Conservation (phyloP, 257 asterid genomes). For the Echites panduratus region DNA sequence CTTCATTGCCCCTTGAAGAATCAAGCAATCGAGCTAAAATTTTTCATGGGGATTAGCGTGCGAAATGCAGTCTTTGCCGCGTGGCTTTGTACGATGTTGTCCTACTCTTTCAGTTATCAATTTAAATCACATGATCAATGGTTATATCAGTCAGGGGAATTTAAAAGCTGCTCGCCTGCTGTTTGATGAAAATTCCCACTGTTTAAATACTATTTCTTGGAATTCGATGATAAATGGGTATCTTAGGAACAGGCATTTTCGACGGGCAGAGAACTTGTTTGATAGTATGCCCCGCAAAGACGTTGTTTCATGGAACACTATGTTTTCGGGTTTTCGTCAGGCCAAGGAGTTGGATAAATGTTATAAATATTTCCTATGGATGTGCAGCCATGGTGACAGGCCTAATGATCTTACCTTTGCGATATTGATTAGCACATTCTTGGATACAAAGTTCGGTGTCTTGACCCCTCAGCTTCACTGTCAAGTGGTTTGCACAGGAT, state of each 20-base stretch:
- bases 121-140: constrained; percentile 39
- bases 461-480: constrained; percentile 60
- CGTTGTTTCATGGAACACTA: constrained; percentile 67
- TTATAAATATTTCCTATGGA: constrained; percentile 33
- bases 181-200: constrained; percentile 46
- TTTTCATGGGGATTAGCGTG: background rate
- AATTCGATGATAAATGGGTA: constrained; percentile 56
- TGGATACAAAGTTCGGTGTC: constrained; percentile 31
- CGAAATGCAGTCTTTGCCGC: background rate
- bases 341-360: constrained; percentile 30
- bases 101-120: constrained; percentile 22
- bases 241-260: constrained; percentile 28
- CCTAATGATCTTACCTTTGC: constrained; percentile 65
- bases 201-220: constrained; percentile 66
- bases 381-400: constrained; percentile 31
- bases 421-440: constrained; percentile 43
- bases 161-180: constrained; percentile 41
- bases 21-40: background rate
- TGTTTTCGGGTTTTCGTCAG: constrained; percentile 68
- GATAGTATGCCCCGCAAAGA: constrained; percentile 65
- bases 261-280: constrained; percentile 53
- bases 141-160: constrained; percentile 33
- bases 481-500: constrained; percentile 39
- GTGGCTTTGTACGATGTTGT: background rate
- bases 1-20: background rate